These are phyloP conservation scores for Calycina marina DNA, from an alignment of 2,329 filamentous ascomycete genomes.

Conservation along the genomic window DNA sequence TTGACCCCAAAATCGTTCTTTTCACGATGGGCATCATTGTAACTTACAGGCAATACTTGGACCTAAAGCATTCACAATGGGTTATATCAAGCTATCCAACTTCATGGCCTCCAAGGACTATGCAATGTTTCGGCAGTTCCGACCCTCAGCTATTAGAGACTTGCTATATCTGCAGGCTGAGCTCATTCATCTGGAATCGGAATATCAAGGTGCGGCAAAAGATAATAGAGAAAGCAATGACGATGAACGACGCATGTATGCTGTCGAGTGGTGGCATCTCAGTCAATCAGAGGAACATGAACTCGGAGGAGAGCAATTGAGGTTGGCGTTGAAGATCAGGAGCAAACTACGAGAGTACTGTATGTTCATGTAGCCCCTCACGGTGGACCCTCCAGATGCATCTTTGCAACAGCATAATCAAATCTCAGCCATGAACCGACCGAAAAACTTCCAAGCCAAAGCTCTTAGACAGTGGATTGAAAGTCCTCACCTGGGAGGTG, in stretches of 20 bases:
- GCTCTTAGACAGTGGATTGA: slow-evolving; percentile 7
- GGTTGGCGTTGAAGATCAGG: slow-evolving; percentile 5
- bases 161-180: slow-evolving; percentile 9
- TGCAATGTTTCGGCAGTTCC: slow-evolving; percentile 7
- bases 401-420: slow-evolving; percentile 7
- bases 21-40: too few relatives aligned
- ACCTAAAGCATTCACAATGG: too few relatives aligned
- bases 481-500: slow-evolving; percentile 5
- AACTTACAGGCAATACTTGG: too few relatives aligned
- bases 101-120: slow-evolving; percentile 8
- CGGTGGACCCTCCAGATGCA: slow-evolving; percentile 3
- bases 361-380: slow-evolving; percentile 1
- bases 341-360: slow-evolving; percentile 8
- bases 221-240: slow-evolving; percentile 4
- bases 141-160: slow-evolving; percentile 5
- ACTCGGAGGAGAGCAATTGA: slow-evolving; percentile 7
- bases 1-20: too few relatives aligned
- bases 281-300: slow-evolving; percentile 2
- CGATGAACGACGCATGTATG: slow-evolving; percentile 6
- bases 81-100: slow-evolving; percentile 6
- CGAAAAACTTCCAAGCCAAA: slow-evolving; percentile 5
- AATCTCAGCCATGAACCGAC: slow-evolving; percentile 4
- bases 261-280: slow-evolving; percentile 6
- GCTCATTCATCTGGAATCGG: slow-evolving; percentile 5
- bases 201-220: slow-evolving; percentile 4